These are phyloP conservation scores for Phialemonium atrogriseum DNA, from an alignment of 2,329 filamentous ascomycete genomes.

Conservation along the genomic window DNA sequence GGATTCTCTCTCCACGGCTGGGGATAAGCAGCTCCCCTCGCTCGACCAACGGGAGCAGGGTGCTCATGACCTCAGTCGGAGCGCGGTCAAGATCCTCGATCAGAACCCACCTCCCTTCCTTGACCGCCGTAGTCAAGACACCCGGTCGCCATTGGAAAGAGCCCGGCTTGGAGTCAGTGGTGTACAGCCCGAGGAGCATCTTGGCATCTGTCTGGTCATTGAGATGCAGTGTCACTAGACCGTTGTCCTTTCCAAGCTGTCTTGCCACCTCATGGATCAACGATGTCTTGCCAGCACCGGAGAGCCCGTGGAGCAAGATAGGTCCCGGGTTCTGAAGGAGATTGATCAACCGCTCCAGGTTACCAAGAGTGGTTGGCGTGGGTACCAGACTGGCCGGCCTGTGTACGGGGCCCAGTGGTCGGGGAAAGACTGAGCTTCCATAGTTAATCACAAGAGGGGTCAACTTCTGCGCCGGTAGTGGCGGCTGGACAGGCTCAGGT, in stretches of 20 bases:
- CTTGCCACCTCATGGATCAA: constrained; percentile 75
- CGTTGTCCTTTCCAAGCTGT: constrained; percentile 67
- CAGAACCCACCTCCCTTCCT: constrained; percentile 90
- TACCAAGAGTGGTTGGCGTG: constrained; percentile 64
- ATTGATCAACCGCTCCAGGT: constrained; percentile 61
- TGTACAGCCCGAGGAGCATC: constrained; percentile 88
- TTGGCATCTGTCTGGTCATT: constrained; percentile 99
- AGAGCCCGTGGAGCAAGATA: constrained; percentile 70
- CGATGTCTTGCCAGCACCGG: constrained; percentile 87
- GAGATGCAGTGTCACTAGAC: constrained; percentile 88
- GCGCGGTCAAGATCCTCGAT: constrained; percentile 96
- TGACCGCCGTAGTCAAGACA: constrained; percentile 86
- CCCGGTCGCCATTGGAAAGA: constrained; percentile 90
- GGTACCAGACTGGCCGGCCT: constrained; percentile 49
- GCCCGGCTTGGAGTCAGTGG: constrained; percentile 77
- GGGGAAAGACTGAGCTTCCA: constrained; percentile 59
- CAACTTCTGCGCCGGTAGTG: constrained; percentile 29
- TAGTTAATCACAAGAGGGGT: constrained; percentile 57
- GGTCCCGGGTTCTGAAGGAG: constrained; percentile 62
- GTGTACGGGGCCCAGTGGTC: constrained; percentile 41
- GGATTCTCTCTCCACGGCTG: constrained; percentile 76
- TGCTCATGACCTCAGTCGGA: constrained; percentile 89
- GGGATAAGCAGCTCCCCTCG: constrained; percentile 85
- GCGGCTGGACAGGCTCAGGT: too few relatives aligned
- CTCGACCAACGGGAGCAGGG: constrained; percentile 86